Evolutionary conservation across 345 rosid species (phyloP), one percentile per base, ranked within the genome.

Genomic region (Trapa incisa): DNA sequence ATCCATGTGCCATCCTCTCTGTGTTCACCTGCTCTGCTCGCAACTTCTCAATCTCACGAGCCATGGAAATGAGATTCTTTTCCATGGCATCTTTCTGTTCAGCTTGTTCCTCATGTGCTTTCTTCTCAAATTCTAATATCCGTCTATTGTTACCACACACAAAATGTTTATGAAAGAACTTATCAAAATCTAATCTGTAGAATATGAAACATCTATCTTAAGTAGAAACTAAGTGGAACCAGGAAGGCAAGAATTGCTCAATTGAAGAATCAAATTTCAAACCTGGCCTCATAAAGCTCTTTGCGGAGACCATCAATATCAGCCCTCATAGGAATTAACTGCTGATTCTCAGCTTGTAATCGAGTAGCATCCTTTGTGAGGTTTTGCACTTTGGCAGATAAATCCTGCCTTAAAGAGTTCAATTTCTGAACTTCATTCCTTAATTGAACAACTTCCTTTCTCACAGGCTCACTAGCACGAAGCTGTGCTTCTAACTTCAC

Each of bases 261-360:
- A 37, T 33, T 33, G 2, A 61, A 61, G 29, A 13, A 50, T 38
- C 60, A 37, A 65, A 57, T 43, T 61, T 36, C 75, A 36, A 68
- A 78, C 76, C 81, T 78, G 71, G 78, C 74, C 15, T 78, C 72
- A 64, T 47, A 47, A 69, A 78, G 74, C 45, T 72, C 74, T 36
- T 67, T 66, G 60, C 16, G 64, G 62, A 78, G 56, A 35, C 39
- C 68, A 45, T 72, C 78, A 33, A 72, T 29, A 39, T 69, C 74
- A 63, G 64, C 69, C 63, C 67, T 69, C 72, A 75, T 33, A 39
- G 64, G 29, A 64, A 37, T 48, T 33, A 69, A 33, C 53, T 72
- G 74, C 69, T 75, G 45, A 42, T 70, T 78, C 68, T 72, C 81
- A 47, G 66, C 72, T 58, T 75, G 62, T 22, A 54, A 50, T 16